Evolutionary conservation across 2,329 filamentous ascomycete genomes (phyloP).

Genomic region (Bertia moriformis): DNA sequence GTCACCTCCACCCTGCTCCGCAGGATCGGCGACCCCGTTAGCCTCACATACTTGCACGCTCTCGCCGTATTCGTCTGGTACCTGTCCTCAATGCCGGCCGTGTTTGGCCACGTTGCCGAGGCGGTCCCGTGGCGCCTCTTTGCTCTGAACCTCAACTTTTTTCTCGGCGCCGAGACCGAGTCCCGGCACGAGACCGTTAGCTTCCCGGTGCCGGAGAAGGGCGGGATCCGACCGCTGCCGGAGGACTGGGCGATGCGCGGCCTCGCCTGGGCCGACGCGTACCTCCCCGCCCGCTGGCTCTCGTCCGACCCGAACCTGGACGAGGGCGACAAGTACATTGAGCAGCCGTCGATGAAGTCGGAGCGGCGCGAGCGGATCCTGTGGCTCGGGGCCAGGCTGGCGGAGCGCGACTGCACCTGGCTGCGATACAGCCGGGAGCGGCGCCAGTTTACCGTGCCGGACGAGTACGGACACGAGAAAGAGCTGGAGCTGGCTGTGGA

Average conservation of each 20-base stretch:
- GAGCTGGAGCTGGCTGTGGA: background rate
- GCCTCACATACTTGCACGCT: slow-evolving; percentile 47
- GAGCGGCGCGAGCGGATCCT: slow-evolving; percentile 44
- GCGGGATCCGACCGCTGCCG: slow-evolving; percentile 38
- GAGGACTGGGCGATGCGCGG: slow-evolving; percentile 58
- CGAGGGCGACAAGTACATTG: slow-evolving; percentile 54
- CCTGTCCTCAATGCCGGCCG: slow-evolving; percentile 22
- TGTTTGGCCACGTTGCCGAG: slow-evolving; percentile 25
- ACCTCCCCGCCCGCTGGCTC: slow-evolving; percentile 47
- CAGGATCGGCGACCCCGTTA: slow-evolving; percentile 39
- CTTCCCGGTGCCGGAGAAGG: slow-evolving; percentile 30
- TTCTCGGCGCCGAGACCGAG: slow-evolving; percentile 12
- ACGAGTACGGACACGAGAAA: background rate
- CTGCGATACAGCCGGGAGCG: background rate
- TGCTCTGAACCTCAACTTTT: slow-evolving; percentile 21
- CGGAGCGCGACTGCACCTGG: background rate
- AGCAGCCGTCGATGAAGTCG: slow-evolving; percentile 40
- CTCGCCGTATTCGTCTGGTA: slow-evolving; percentile 42
- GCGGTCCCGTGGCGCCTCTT: slow-evolving; percentile 38
- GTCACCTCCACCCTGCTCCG: slow-evolving; percentile 30
- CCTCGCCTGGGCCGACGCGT: slow-evolving; percentile 43
- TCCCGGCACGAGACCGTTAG: slow-evolving; percentile 20
- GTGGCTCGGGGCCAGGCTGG: slow-evolving; percentile 22
- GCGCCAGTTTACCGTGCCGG: background rate
- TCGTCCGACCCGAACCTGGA: slow-evolving; percentile 31